A percentile compares a stretch with the other conserved stretches of the same genome.
phyloP scores from a whole-genome alignment of 352 stramenopile genomes.

The Phytopythium boreale region DNA sequence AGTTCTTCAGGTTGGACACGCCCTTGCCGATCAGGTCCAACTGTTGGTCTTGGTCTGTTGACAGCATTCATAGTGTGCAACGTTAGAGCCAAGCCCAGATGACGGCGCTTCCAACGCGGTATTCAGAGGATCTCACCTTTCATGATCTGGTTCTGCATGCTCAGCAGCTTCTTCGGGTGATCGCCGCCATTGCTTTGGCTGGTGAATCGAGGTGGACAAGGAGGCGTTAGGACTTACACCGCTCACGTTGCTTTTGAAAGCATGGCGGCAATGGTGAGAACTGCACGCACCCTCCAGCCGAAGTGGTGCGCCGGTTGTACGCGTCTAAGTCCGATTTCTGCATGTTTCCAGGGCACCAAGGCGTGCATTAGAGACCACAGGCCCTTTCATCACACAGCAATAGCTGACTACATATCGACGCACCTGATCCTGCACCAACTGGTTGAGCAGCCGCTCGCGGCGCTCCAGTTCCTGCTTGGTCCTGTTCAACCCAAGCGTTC shows the following conservation, averaged over 20 bases:
- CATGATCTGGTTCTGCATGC: constrained; percentile 90
- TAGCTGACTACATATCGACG: not conserved
- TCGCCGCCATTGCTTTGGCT: constrained; percentile 26
- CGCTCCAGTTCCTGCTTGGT: constrained; percentile 71
- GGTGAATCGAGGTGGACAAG: no score
- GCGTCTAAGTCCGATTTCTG: constrained; percentile 74
- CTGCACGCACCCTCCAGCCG: constrained; percentile 19
- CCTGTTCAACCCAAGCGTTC: constrained; percentile 17
- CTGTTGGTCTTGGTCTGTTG: constrained; percentile 83
- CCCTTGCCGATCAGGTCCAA: constrained; percentile 79
- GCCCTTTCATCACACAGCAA: not conserved
- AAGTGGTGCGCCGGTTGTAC: constrained; percentile 58
- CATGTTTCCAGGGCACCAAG: not conserved
- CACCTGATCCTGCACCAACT: constrained; percentile 66
- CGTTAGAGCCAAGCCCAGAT: not conserved
- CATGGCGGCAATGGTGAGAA: not conserved
- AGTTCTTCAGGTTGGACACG: constrained; percentile 83
- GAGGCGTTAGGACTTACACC: no score
- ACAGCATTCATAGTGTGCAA: not conserved
- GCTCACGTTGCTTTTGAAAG: not conserved
- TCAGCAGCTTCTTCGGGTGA: constrained; percentile 51
- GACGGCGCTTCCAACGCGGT: not conserved
- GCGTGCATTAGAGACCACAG: not conserved
- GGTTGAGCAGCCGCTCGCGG: constrained; percentile 54
- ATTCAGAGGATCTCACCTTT: constrained; percentile 35